Conservation (phyloP, 2,329 filamentous ascomycete species). For the Aspergillus thermomutatus region DNA sequence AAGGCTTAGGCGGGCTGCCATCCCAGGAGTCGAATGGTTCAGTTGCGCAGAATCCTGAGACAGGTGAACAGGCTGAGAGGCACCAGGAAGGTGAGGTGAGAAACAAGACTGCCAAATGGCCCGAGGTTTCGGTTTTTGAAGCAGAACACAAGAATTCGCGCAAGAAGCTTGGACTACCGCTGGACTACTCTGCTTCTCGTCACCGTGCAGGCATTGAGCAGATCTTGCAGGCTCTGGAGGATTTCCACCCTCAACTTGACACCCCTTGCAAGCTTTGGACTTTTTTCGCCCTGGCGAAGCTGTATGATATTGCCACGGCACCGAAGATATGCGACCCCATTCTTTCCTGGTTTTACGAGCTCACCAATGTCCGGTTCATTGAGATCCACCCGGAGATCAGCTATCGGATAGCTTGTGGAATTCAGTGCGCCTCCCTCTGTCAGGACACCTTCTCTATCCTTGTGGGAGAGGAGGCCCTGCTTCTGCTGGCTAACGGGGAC, state of each 20-base stretch:
- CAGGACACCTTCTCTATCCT: conserved; percentile 56
- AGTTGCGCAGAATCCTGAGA: not conserved
- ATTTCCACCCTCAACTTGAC: conserved; percentile 54
- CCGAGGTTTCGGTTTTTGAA: not conserved
- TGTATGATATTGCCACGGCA: conserved; percentile 47
- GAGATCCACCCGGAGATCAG: conserved; percentile 62
- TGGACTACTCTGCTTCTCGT: conserved; percentile 62
- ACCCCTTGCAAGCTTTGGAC: conserved; percentile 67
- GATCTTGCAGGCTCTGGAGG: conserved; percentile 57
- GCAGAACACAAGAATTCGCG: too few relatives aligned
- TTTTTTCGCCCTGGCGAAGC: conserved; percentile 59
- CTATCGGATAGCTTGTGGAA: conserved; percentile 53
- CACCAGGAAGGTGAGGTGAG: not conserved
- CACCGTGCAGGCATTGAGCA: conserved; percentile 63
- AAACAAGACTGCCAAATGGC: not conserved
- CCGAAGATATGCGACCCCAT: conserved; percentile 45
- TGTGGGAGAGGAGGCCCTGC: conserved; percentile 60
- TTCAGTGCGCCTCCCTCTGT: conserved; percentile 33
- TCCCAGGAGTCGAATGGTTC: not conserved
- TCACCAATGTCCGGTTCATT: conserved; percentile 56
- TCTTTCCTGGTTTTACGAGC: conserved; percentile 56
- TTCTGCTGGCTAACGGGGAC: conserved; percentile 26
- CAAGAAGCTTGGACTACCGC: conserved; percentile 14
- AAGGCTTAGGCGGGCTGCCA: not conserved
- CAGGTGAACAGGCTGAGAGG: not conserved